These are phyloP conservation scores for Tulasnella sp. DNA, from an alignment of 768 basidiomycete species.

Conservation along the genomic window DNA sequence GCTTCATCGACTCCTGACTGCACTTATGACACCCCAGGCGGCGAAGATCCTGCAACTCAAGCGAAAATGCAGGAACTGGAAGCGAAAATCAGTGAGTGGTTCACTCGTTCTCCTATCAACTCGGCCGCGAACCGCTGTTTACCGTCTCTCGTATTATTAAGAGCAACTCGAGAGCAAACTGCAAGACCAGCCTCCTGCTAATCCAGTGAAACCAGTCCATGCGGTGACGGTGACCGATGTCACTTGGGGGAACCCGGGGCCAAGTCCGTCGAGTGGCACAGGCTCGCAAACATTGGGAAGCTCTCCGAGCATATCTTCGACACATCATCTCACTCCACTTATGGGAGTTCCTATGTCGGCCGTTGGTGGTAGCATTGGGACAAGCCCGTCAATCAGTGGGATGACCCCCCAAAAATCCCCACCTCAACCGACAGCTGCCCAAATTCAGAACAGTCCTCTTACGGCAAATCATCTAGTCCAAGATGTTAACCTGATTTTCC, in stretches of 20 bases:
- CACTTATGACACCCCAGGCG: conserved; percentile 23
- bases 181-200: not conserved
- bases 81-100: conserved; percentile 27
- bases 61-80: conserved; percentile 30
- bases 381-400: not conserved
- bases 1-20: conserved; percentile 24
- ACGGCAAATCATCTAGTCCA: not conserved
- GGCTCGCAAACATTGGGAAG: conserved; percentile 9
- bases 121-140: not conserved
- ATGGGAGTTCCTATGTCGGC: conserved; percentile 13
- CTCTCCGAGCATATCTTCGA: not conserved
- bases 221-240: not conserved
- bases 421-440: not conserved
- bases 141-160: not conserved
- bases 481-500: not conserved
- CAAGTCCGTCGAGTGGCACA: not conserved
- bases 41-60: not conserved
- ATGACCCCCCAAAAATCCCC: not conserved
- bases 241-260: not conserved
- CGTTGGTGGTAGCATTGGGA: not conserved
- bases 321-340: not conserved
- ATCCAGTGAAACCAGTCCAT: not conserved
- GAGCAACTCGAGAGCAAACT: conserved; percentile 2
- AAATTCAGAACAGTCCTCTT: conserved; percentile 3
- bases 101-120: not conserved